These are phyloP conservation scores for Colletotrichum tanaceti DNA, from an alignment of 2,329 filamentous ascomycete species.

Conservation along the genomic window DNA sequence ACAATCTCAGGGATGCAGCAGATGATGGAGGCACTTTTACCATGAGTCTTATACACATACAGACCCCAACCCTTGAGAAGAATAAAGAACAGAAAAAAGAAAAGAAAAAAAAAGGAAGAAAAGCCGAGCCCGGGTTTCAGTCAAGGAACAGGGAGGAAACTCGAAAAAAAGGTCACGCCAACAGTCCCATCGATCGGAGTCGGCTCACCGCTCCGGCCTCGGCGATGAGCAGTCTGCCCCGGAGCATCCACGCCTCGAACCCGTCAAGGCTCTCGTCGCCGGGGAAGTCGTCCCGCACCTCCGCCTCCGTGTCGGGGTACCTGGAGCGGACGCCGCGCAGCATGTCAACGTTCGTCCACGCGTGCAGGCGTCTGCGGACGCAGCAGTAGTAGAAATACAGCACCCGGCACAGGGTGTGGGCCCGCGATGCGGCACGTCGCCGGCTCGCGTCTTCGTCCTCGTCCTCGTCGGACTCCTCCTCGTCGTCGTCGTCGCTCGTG, in stretches of 20 bases:
- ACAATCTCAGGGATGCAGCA: background rate
- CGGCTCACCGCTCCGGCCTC: conserved; percentile 51
- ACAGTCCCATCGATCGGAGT: conserved; percentile 10
- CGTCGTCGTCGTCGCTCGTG: conserved; percentile 45
- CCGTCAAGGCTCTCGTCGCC: conserved; percentile 51
- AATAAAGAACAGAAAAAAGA: background rate
- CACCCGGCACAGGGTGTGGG: conserved; percentile 54
- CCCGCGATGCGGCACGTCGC: conserved; percentile 54
- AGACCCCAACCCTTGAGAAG: no score
- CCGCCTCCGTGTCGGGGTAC: conserved; percentile 54
- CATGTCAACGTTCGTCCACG: conserved; percentile 49
- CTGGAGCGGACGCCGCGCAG: conserved; percentile 54
- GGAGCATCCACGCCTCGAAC: conserved; percentile 54
- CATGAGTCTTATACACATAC: no score
- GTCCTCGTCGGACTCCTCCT: conserved; percentile 43
- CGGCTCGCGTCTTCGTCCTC: conserved; percentile 40
- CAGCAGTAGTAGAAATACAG: conserved; percentile 60
- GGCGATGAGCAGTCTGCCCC: conserved; percentile 53
- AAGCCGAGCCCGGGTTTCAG: no score
- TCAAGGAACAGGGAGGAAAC: no score
- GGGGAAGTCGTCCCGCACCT: conserved; percentile 57
- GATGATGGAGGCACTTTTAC: no score
- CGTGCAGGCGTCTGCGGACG: conserved; percentile 54
- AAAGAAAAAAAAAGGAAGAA: background rate
- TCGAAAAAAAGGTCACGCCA: background rate